Base-by-base conservation (phyloP, 2,329 filamentous ascomycete genomes). In the Ophiostoma tasmaniense region DNA sequence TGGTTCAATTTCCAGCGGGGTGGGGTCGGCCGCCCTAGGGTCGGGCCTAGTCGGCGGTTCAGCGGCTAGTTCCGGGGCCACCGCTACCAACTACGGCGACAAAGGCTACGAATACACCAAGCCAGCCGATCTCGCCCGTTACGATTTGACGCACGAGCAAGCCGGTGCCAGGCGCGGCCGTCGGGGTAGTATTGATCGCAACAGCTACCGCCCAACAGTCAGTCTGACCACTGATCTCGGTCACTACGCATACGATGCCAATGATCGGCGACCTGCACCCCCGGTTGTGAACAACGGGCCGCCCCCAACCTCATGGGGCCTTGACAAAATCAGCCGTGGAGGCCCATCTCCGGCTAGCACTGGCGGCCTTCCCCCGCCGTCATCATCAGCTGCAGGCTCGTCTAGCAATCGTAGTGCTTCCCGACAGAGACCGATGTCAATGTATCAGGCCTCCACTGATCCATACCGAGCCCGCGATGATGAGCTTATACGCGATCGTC, bases 221-320 rank as follows among this genome's bases (percentile, higher is more conserved):
- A 85, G 81, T 71, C 77, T 83, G 71, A 81, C 80, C 70, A 81
- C 81, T 30, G 84, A 86, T 68, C 71, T 81, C 25, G 76, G 75
- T 67, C 82, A 81, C 35, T 82, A 81, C 39, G 76, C 77, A 35
- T 83, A 81, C 70, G 80, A 77, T 22, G 70, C 71, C n/a, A 68
- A 70, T 42, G 71, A 80, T 4, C 67, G 70, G 8, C 69, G 68
- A 22, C n/a, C 35, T 1, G 70, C 33, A 7, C 33, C 33, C 7
- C 62, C 64, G 10, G 37, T 65, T 5, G 64, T 65, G 11, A 73
- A n/a, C 76, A 78, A 83, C 39, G 82, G 84, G 0, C 90, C 89
- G 1, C 90, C 90, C 11, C 89, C 89, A 4, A 86, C 88, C 5
- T 90, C 87, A 2, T 82, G 89, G 73, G 90, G 88, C 0, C 87